Base-by-base conservation (phyloP, 495 filamentous ascomycete species). In the Penicillium herquei region DNA sequence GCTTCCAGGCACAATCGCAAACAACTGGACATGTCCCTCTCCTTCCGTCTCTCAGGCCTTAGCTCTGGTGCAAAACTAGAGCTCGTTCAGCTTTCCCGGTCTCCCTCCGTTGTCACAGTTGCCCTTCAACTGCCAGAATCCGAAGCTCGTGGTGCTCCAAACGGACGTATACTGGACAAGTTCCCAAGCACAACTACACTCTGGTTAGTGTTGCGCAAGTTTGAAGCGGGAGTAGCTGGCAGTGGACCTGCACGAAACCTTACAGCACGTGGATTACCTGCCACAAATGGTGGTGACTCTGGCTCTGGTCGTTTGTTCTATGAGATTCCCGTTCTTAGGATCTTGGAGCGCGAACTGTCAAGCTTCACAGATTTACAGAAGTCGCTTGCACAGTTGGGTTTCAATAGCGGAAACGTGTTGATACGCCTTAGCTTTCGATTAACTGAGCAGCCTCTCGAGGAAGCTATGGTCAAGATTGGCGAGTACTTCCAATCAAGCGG, bases 51-150 rank as follows among this genome's bases (percentile, higher is more conserved):
- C 33, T 89, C 92, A 1, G 92, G 92, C 51, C 84, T 98, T 10
- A 78, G 78, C 6, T 82, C 90, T 13, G 94, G 94, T 31, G 92
- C 94, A 26, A 96, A 95, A 61, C 81, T 98, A 17, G 92, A 98
- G 61, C 87, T 98, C 44, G 86, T 96, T n/a, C 83, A 87, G 56
- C 80, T 84, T 50, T 93, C 91, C 31, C 87, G 84, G 45, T 91
- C 90, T 0, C 87, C 92, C 2, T 85, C 90, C 10, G 85, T 89
- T 32, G 85, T 98, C 50, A 89, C 86, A 18, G 86, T 98, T 18
- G 91, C 89, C 6, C 78, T 98, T 16, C 90, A 96, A 64, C 76
- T 96, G 11, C 87, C 88, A 26, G 78, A 84, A 21, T 79, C 80
- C 5, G 89, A 89, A 65, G 81, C 81, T 6, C 76, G 71, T 12